A percentile compares a stretch with the other conserved stretches of the same genome.
These are phyloP conservation scores for Dictyostelium capitatum DNA, from an alignment of 78 protist genomes.

Conservation along the genomic window DNA sequence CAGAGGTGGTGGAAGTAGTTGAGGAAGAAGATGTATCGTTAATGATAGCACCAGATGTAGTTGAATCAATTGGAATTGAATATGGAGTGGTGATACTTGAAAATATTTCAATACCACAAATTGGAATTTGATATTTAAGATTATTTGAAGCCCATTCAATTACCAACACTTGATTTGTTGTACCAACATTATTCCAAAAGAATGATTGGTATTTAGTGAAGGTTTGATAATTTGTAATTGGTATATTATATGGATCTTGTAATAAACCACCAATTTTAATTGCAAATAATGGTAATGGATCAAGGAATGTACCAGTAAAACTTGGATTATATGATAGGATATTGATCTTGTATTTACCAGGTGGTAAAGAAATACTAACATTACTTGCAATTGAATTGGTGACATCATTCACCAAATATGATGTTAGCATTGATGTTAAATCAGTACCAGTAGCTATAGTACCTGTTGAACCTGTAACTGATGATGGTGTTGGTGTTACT, in stretches of 20 bases:
- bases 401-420: not conserved
- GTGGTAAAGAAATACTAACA: not conserved
- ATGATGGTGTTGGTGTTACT: not conserved
- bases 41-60: too few species aligned
- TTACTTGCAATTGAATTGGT: not conserved
- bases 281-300: not conserved
- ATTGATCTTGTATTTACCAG: not conserved
- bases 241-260: not conserved
- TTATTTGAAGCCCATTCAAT: not conserved
- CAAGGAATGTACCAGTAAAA: not conserved
- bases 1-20: too few species aligned
- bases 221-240: not conserved
- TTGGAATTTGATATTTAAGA: not conserved
- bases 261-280: not conserved
- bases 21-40: too few species aligned
- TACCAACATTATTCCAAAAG: not conserved
- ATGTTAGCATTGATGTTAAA: not conserved
- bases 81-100: too few species aligned
- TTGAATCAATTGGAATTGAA: too few species aligned
- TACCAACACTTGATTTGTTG: not conserved
- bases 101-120: not conserved
- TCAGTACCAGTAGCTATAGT: not conserved
- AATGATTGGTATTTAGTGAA: not conserved
- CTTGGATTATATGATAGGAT: not conserved
- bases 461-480: not conserved